Percentiles rank a stretch among this genome's conserved stretches.
phyloP scores from a whole-genome alignment of 2,329 filamentous ascomycete genomes.

The Ampelomyces quisqualis region DNA sequence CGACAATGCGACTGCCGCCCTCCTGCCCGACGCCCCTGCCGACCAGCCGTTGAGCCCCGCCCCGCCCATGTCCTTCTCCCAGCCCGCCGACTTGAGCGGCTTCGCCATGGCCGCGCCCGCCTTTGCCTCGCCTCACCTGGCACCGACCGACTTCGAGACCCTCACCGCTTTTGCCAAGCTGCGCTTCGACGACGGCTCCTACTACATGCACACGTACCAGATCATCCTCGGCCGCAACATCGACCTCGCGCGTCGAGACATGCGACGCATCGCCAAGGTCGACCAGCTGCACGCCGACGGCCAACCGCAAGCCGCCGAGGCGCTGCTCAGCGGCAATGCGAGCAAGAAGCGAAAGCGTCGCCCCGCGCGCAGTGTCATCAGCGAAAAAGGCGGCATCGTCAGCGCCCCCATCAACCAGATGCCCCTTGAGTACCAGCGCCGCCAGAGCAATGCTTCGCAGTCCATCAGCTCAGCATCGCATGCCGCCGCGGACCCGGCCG shows the following conservation, averaged over 20 bases:
- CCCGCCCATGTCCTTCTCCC: constrained; percentile 24
- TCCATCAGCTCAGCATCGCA: constrained; percentile 54
- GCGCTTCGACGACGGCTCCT: constrained; percentile 72
- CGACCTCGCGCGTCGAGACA: constrained; percentile 50
- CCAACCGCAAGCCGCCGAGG: constrained; percentile 27
- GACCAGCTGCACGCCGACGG: constrained; percentile 29
- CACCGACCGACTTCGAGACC: constrained; percentile 28
- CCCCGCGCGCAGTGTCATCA: constrained; percentile 61
- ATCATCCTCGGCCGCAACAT: constrained; percentile 73
- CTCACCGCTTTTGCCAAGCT: constrained; percentile 66
- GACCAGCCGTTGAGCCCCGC: constrained; percentile 10
- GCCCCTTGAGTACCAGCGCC: constrained; percentile 39
- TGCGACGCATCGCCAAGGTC: constrained; percentile 48
- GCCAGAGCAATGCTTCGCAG: constrained; percentile 46
- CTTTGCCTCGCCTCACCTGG: constrained; percentile 16
- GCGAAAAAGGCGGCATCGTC: constrained; percentile 68
- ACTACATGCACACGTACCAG: constrained; percentile 74
- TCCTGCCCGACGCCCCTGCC: constrained; percentile 7
- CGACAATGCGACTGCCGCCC: constrained; percentile 21
- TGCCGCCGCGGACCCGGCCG: constrained; percentile 37
- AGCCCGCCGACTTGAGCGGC: constrained; percentile 12
- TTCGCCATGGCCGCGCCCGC: constrained; percentile 5
- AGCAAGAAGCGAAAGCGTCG: constrained; percentile 51
- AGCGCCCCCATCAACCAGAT: constrained; percentile 36
- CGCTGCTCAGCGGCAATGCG: constrained; percentile 19